phyloP scores from a whole-genome alignment of 352 stramenopile genomes.

The Phytophthora uliginosa region DNA sequence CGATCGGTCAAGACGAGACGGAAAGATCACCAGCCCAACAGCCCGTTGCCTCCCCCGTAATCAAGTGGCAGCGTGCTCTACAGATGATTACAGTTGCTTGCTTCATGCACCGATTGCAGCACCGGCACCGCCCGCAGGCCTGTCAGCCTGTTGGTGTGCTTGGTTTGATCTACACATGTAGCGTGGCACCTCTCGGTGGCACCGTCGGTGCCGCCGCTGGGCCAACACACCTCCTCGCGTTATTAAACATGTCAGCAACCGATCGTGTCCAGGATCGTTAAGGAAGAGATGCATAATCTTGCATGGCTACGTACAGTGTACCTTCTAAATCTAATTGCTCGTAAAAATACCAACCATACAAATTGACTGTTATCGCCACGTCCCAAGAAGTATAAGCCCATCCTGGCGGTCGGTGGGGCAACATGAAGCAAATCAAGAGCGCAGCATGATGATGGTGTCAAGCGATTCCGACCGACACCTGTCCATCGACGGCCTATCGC shows the following conservation, averaged over 20 bases:
- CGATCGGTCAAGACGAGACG: background rate
- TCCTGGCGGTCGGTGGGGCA: too few species aligned
- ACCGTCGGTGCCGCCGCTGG: too few species aligned
- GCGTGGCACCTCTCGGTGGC: too few species aligned
- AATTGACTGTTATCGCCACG: background rate
- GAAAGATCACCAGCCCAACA: background rate
- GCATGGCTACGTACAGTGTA: background rate
- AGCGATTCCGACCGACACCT: background rate
- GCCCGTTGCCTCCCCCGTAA: slow-evolving; percentile 13
- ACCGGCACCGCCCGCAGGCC: too few species aligned
- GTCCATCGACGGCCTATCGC: slow-evolving; percentile 18
- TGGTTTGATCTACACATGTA: too few species aligned
- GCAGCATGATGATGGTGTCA: background rate
- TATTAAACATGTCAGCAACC: too few species aligned
- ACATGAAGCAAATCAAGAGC: background rate
- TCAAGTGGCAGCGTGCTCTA: background rate
- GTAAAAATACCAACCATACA: background rate
- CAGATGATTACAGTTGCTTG: slow-evolving; percentile 3
- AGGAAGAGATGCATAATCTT: background rate
- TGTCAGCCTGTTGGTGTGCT: too few species aligned
- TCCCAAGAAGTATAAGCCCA: background rate
- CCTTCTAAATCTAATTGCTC: background rate
- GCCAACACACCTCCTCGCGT: too few species aligned
- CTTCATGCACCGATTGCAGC: too few species aligned
- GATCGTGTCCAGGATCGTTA: background rate